phyloP scores from a whole-genome alignment of 2,329 filamentous ascomycete species.

The Colletotrichum orbiculare region DNA sequence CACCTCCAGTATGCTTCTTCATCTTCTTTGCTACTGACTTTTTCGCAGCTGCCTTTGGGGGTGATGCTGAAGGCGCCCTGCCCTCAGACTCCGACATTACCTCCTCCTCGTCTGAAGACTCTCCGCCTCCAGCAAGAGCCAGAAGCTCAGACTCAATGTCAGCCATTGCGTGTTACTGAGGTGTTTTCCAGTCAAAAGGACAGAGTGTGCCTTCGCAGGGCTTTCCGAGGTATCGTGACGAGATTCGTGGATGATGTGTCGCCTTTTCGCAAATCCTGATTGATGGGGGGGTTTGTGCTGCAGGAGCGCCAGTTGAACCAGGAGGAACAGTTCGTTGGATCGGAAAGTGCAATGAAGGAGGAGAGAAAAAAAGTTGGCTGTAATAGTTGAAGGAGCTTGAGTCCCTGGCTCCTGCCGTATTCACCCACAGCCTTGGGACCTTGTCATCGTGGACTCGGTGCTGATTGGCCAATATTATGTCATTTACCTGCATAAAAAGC shows the following conservation, averaged over 20 bases:
- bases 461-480: constrained; percentile 38
- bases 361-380: neutral
- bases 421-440: constrained; percentile 29
- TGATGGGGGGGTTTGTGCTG: neutral
- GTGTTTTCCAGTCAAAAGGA: constrained; percentile 3
- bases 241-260: neutral
- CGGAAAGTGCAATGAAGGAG: no score
- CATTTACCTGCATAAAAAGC: constrained; percentile 29
- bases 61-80: constrained; percentile 66
- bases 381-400: constrained; percentile 9
- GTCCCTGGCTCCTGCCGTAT: constrained; percentile 22
- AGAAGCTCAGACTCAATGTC: constrained; percentile 95
- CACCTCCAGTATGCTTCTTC: constrained; percentile 64
- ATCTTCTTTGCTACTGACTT: constrained; percentile 56
- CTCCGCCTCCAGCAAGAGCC: constrained; percentile 85
- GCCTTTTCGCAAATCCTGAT: neutral
- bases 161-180: constrained; percentile 69
- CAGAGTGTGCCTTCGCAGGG: neutral
- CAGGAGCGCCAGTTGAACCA: no score
- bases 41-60: constrained; percentile 50
- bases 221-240: constrained; percentile 9
- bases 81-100: constrained; percentile 63
- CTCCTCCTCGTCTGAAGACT: constrained; percentile 69
- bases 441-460: constrained; percentile 11
- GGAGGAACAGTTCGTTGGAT: no score